These are phyloP conservation scores for Atractiella rhizophila DNA, from an alignment of 768 basidiomycete genomes.

Conservation along the genomic window DNA sequence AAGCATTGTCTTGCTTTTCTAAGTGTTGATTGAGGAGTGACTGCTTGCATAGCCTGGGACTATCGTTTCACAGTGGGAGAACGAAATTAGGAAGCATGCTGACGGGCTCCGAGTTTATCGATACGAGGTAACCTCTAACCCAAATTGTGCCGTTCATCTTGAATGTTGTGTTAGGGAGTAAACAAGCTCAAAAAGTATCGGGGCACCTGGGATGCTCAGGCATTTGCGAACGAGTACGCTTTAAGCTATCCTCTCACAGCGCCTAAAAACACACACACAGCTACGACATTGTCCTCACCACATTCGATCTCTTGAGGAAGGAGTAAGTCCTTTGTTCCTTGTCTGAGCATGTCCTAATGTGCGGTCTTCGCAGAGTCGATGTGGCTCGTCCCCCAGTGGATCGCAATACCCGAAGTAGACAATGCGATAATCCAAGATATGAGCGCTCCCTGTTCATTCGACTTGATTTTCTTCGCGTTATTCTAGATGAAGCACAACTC, in stretches of 20 bases:
- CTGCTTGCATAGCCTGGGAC: no score
- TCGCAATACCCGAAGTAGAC: constrained; percentile 1
- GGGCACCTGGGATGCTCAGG: not conserved
- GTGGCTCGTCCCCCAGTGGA: constrained; percentile 12
- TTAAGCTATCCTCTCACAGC: not conserved
- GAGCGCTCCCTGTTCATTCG: constrained; percentile 12
- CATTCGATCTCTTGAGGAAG: constrained; percentile 13
- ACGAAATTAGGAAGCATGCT: constrained; percentile 22
- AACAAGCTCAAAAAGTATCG: not conserved
- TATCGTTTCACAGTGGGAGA: constrained; percentile 23
- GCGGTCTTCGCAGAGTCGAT: no score
- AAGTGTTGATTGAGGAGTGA: no score
- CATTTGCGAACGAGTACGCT: not conserved
- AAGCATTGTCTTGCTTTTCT: no score
- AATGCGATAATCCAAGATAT: not conserved
- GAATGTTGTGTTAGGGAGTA: not conserved
- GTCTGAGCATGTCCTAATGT: no score
- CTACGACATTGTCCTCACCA: constrained; percentile 15
- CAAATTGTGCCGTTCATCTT: constrained; percentile 4
- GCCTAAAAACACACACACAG: not conserved
- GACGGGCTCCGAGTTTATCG: constrained; percentile 21
- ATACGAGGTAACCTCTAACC: constrained; percentile 17
- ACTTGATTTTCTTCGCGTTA: constrained; percentile 18
- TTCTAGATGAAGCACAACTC: constrained; percentile 24
- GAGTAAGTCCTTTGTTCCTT: no score